Conservation (phyloP, 2,329 filamentous ascomycete species). For the Neoarthrinium moseri region DNA sequence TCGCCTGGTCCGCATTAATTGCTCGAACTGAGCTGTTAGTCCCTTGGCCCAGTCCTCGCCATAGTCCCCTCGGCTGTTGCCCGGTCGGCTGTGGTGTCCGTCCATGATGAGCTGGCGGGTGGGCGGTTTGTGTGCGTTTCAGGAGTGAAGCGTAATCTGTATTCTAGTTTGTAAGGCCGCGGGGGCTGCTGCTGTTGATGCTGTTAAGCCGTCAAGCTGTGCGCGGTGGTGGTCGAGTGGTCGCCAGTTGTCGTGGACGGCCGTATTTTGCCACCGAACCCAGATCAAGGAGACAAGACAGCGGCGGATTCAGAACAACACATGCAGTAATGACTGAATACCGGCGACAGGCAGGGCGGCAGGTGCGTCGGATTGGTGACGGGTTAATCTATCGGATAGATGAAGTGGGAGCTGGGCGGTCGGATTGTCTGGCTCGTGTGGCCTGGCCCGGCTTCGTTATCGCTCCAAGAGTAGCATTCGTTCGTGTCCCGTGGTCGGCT, state of each 20-base stretch:
- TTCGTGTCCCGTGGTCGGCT: conserved; percentile 1
- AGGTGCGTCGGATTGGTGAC: neutral
- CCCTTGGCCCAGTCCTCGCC: conserved; percentile 77
- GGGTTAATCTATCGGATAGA: conserved; percentile 2
- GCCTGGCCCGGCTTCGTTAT: conserved; percentile 12
- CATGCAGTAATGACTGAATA: neutral
- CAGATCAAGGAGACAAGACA: too few species aligned
- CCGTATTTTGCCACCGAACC: neutral
- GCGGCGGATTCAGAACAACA: too few species aligned
- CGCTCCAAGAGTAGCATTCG: conserved; percentile 10
- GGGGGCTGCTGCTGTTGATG: too few species aligned
- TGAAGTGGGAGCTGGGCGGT: neutral
- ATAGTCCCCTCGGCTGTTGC: conserved; percentile 38
- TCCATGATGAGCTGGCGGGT: conserved; percentile 20
- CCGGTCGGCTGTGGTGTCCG: conserved; percentile 17
- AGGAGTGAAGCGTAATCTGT: too few species aligned
- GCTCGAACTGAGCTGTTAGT: conserved; percentile 80
- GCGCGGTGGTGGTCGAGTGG: too few species aligned
- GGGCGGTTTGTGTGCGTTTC: neutral
- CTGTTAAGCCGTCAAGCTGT: too few species aligned
- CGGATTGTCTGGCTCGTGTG: conserved; percentile 8
- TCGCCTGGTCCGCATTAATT: conserved; percentile 80
- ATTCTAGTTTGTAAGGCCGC: too few species aligned
- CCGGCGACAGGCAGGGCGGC: neutral
- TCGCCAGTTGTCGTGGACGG: too few species aligned